Conservation (phyloP, 345 rosid genomes). For the Turritis glabra region DNA sequence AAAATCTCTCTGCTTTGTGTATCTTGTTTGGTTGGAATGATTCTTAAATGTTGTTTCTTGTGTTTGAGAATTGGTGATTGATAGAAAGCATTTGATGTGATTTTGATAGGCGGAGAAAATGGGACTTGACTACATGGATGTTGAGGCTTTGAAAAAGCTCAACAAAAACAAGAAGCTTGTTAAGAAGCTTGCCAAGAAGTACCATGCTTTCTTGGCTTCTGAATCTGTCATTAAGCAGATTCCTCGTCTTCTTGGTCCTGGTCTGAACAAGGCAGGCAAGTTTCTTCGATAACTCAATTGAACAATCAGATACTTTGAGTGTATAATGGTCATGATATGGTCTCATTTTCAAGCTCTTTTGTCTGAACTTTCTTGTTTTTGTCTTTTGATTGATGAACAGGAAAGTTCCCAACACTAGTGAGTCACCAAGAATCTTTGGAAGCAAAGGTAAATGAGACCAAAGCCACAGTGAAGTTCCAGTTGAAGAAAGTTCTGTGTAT, state of each 20-base stretch:
- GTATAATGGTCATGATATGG: not conserved
- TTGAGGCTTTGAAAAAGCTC: conserved; percentile 47
- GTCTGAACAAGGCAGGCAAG: conserved; percentile 55
- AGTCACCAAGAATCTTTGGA: conserved; percentile 66
- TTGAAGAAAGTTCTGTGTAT: conserved; percentile 69
- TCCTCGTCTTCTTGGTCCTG: conserved; percentile 53
- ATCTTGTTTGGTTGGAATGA: not conserved
- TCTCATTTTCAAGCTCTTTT: not conserved
- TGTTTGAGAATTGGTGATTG: not conserved
- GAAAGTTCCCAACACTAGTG: conserved; percentile 67
- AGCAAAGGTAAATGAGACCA: conserved; percentile 62
- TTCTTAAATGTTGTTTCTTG: not conserved
- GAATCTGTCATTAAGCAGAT: conserved; percentile 54
- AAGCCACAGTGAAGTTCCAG: conserved; percentile 69
- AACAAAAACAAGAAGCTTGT: conserved; percentile 54
- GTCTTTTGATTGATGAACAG: conserved; percentile 28
- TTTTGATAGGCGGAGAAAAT: conserved; percentile 46
- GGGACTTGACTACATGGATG: conserved; percentile 47
- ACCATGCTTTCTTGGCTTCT: conserved; percentile 54
- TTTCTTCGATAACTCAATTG: not conserved
- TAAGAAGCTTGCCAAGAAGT: conserved; percentile 48
- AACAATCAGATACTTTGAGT: not conserved
- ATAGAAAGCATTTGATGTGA: not conserved
- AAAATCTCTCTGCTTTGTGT: not conserved
- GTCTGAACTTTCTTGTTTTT: not conserved